Evolutionary conservation across 805 yeast genomes (phyloP).

Genomic region (Zygosaccharomyces pseudorouxii): DNA sequence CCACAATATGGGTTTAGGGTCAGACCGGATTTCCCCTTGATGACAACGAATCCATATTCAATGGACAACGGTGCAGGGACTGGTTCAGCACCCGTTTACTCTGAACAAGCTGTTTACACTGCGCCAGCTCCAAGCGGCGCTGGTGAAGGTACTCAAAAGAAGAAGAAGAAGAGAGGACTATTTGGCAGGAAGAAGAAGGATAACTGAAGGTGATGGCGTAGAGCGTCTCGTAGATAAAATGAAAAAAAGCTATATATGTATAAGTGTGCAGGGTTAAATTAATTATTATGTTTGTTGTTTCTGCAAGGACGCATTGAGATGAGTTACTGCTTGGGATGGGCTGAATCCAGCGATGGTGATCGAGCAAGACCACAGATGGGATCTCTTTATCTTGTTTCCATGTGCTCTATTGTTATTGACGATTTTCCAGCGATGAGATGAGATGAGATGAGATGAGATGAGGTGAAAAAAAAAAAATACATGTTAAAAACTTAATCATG

Average conservation of each 20-base stretch:
- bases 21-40: conserved; percentile 59
- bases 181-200: conserved; percentile 66
- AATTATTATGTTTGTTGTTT: background rate
- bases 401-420: background rate
- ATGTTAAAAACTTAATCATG: background rate
- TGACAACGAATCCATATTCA: conserved; percentile 30
- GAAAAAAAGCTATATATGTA: background rate
- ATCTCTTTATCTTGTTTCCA: background rate
- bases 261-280: background rate
- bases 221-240: background rate
- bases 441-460: conserved; percentile 11
- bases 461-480: conserved; percentile 4
- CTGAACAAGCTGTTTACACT: conserved; percentile 57
- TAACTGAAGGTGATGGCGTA: conserved; percentile 2
- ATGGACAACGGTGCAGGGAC: conserved; percentile 13
- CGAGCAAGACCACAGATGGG: background rate
- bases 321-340: background rate
- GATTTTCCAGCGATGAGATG: conserved; percentile 29
- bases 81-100: conserved; percentile 31
- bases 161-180: conserved; percentile 74
- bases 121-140: conserved; percentile 40
- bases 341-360: background rate
- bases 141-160: conserved; percentile 34
- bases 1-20: conserved; percentile 79
- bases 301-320: background rate